Conservation (phyloP, 2,329 filamentous ascomycete species). For the Cyphellophora attinorum region DNA sequence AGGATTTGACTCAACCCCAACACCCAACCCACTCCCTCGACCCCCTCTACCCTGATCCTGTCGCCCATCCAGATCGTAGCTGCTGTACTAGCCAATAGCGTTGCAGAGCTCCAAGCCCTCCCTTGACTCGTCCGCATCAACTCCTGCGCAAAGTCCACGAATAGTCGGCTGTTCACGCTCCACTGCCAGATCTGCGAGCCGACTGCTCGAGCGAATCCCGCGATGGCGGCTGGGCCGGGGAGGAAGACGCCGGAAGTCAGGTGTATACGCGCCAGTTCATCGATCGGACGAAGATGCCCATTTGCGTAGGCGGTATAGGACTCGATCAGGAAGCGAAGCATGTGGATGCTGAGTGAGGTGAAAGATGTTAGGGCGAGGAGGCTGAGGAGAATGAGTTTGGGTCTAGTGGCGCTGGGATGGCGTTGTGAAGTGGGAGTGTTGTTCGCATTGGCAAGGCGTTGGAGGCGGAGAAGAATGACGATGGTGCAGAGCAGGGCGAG, state of each 20-base stretch:
- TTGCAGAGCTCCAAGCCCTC: constrained; percentile 6
- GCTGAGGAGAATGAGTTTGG: constrained; percentile 2
- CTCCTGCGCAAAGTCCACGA: constrained; percentile 9
- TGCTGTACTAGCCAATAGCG: constrained; percentile 7
- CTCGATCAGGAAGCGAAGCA: constrained; percentile 11
- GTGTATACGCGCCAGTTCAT: too few relatives aligned
- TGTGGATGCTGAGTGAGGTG: constrained; percentile 9
- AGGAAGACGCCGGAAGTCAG: not conserved
- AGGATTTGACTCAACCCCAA: constrained; percentile 50
- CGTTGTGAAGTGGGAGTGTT: not conserved
- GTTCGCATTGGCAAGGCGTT: not conserved
- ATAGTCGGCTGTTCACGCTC: constrained; percentile 7
- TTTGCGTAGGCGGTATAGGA: constrained; percentile 8
- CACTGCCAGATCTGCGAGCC: constrained; percentile 9
- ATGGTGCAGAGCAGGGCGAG: constrained; percentile 6
- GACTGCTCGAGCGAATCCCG: not conserved
- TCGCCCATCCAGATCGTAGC: constrained; percentile 12
- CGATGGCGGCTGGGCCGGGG: not conserved
- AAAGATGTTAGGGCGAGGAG: constrained; percentile 8
- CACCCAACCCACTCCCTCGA: constrained; percentile 47
- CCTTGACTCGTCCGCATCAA: constrained; percentile 4
- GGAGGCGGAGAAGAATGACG: constrained; percentile 3
- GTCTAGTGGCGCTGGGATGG: not conserved
- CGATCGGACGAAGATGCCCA: not conserved
- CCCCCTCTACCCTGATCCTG: constrained; percentile 15